A percentile compares a stretch with the other conserved stretches of the same genome.
Evolutionary conservation across 208 protist genomes (phyloP).

Genomic region (Wallacemonas rigidus): DNA sequence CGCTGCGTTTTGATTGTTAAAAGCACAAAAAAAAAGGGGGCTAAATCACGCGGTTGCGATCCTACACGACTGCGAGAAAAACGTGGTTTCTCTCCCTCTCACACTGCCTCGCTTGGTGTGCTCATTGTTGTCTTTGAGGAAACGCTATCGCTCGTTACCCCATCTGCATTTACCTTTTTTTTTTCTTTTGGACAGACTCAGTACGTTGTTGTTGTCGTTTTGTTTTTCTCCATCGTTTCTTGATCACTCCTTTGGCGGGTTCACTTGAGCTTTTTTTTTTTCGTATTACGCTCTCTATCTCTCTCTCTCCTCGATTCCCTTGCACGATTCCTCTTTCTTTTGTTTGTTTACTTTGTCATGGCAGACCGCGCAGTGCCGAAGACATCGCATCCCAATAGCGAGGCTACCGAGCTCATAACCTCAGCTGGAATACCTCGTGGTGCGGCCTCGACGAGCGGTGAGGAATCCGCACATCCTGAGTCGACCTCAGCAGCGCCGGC

Average conservation of each 20-base stretch:
- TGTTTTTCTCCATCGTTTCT: conserved; percentile 10
- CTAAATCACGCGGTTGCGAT: too few relatives aligned
- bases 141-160: not conserved
- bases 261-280: not conserved
- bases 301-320: not conserved
- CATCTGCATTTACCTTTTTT: not conserved
- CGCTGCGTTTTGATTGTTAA: not conserved
- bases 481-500: too few relatives aligned
- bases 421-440: too few relatives aligned
- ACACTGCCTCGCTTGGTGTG: too few relatives aligned
- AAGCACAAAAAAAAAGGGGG: too few relatives aligned
- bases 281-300: not conserved
- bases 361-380: too few relatives aligned
- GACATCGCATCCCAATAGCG: too few relatives aligned
- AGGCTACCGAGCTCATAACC: too few relatives aligned
- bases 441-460: too few relatives aligned
- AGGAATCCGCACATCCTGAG: too few relatives aligned
- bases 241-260: not conserved
- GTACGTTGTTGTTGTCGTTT: conserved; percentile 1
- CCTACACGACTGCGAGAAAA: too few relatives aligned
- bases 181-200: conserved; percentile 10
- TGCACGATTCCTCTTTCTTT: not conserved
- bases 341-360: not conserved
- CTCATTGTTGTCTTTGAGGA: not conserved
- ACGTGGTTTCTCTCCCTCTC: too few relatives aligned